Conservation (phyloP, 2,329 filamentous ascomycete genomes). For the Exophiala xenobiotica region DNA sequence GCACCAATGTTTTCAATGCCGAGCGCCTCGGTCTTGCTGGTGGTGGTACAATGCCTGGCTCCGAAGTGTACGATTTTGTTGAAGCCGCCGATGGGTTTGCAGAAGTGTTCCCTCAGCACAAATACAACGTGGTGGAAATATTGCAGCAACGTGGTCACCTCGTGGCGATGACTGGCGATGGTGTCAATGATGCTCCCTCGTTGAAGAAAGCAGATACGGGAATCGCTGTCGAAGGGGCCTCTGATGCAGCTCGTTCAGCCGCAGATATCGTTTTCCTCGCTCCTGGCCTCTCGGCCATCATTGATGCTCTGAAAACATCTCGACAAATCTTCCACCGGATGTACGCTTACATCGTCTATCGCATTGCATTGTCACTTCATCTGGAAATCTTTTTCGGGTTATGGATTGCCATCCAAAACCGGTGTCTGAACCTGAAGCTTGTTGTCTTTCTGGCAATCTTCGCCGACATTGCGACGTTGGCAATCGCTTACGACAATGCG, state of each 20-base stretch:
- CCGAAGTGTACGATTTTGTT: constrained; percentile 92
- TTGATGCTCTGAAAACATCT: constrained; percentile 87
- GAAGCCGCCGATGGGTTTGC: constrained; percentile 94
- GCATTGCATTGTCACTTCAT: constrained; percentile 88
- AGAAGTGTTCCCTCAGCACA: constrained; percentile 92
- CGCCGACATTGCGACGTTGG: constrained; percentile 85
- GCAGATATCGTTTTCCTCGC: constrained; percentile 93
- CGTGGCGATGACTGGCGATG: constrained; percentile 94
- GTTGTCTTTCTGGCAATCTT: constrained; percentile 95
- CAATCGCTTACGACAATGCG: constrained; percentile 91
- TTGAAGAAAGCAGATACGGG: constrained; percentile 95
- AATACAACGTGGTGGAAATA: constrained; percentile 92
- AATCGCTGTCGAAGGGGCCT: constrained; percentile 90
- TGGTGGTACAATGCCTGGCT: constrained; percentile 83
- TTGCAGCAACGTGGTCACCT: constrained; percentile 90
- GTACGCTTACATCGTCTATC: constrained; percentile 94
- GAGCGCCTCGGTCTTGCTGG: constrained; percentile 87
- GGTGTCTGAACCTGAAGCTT: constrained; percentile 77
- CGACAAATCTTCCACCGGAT: constrained; percentile 96
- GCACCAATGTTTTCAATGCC: constrained; percentile 91
- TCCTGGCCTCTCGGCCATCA: constrained; percentile 86
- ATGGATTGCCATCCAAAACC: constrained; percentile 87
- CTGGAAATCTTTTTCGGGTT: constrained; percentile 88
- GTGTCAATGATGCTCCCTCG: constrained; percentile 90
- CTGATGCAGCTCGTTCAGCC: constrained; percentile 84